Conservation (phyloP, 2,329 filamentous ascomycete species). For the Pseudocercospora cruenta region DNA sequence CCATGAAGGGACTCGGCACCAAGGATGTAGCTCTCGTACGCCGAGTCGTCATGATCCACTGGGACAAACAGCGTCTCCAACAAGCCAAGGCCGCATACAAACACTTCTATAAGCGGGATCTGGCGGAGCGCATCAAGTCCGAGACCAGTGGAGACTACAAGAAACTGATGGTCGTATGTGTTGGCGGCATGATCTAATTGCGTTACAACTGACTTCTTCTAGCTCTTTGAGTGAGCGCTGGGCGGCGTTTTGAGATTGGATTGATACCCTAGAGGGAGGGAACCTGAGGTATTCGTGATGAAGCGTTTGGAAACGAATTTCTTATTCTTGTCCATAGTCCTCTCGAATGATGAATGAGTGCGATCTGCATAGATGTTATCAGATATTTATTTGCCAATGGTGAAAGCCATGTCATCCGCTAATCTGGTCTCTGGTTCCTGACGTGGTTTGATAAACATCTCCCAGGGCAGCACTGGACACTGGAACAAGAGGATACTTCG, state of each 20-base stretch:
- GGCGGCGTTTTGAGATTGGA: slow-evolving; percentile 7
- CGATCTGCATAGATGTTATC: not conserved
- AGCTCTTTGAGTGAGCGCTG: slow-evolving; percentile 27
- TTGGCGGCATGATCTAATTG: slow-evolving; percentile 21
- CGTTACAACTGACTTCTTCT: slow-evolving; percentile 21
- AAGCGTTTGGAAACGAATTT: not conserved
- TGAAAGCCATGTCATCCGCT: too few relatives aligned
- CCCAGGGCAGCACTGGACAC: not conserved
- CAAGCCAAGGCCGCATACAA: slow-evolving; percentile 79
- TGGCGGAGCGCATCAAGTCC: slow-evolving; percentile 71
- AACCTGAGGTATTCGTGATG: not conserved
- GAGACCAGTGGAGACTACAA: slow-evolving; percentile 83
- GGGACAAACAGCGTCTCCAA: slow-evolving; percentile 74
- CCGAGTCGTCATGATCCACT: slow-evolving; percentile 79
- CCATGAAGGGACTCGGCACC: slow-evolving; percentile 85
- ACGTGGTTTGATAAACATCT: too few relatives aligned
- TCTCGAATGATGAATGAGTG: not conserved
- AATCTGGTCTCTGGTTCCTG: too few relatives aligned
- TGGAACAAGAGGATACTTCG: not conserved
- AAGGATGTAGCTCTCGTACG: slow-evolving; percentile 79
- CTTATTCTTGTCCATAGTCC: not conserved
- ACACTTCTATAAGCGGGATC: slow-evolving; percentile 67
- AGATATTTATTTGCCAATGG: not conserved
- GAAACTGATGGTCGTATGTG: slow-evolving; percentile 68
- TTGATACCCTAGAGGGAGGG: slow-evolving; percentile 22